phyloP scores from a whole-genome alignment of 441 rosid species.

The Euphorbia neoarborescens region DNA sequence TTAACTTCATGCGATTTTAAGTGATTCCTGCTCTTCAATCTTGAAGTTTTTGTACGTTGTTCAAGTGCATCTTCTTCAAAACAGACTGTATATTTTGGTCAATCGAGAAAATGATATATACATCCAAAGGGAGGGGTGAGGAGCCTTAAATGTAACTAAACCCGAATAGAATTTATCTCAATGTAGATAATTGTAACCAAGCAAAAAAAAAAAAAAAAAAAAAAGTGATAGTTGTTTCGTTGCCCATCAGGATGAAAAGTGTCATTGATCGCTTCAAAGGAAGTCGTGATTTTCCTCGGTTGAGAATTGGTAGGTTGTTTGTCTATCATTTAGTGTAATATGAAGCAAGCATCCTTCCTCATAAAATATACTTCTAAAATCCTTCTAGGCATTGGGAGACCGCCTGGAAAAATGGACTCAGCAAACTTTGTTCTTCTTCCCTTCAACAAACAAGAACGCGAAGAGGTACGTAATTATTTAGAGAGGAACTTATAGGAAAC shows the following conservation, averaged over 20 bases:
- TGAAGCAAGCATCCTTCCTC: background rate
- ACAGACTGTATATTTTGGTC: background rate
- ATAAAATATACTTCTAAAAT: slow-evolving; percentile 3
- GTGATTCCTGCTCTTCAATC: background rate
- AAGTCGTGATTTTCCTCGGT: slow-evolving; percentile 78
- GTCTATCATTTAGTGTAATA: background rate
- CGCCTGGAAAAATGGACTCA: slow-evolving; percentile 86
- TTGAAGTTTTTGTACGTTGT: background rate
- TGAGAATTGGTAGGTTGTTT: slow-evolving; percentile 64
- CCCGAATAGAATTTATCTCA: too few relatives aligned
- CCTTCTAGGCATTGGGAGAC: slow-evolving; percentile 78
- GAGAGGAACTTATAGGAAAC: background rate
- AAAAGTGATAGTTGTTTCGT: too few relatives aligned
- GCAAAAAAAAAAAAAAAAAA: too few relatives aligned
- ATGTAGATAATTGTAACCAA: too few relatives aligned
- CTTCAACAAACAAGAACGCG: slow-evolving; percentile 59
- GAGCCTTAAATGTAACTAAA: too few relatives aligned
- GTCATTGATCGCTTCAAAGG: slow-evolving; percentile 83
- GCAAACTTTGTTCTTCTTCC: slow-evolving; percentile 61
- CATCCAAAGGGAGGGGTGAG: too few relatives aligned
- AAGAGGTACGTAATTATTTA: slow-evolving; percentile 43
- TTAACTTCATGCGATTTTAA: background rate
- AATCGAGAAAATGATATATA: background rate
- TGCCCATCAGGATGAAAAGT: slow-evolving; percentile 63
- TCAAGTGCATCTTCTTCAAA: background rate